Conservation (phyloP, 257 asterid genomes). For the Solanum rostratum region DNA sequence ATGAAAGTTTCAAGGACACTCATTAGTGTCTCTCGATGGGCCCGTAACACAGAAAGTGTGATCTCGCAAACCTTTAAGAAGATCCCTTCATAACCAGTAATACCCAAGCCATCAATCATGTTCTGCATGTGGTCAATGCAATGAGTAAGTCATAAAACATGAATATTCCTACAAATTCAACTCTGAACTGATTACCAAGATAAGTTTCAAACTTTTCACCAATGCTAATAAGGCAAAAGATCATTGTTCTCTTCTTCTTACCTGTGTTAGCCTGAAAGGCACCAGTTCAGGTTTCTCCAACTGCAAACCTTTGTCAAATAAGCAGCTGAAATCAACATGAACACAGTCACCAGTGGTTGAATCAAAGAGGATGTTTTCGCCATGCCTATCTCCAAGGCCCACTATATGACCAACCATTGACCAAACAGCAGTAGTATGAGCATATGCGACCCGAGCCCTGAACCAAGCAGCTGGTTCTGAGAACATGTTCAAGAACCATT, state of each 20-base stretch:
- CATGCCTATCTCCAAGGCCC: conserved; percentile 98
- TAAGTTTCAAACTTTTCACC: not conserved
- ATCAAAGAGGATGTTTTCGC: conserved; percentile 94
- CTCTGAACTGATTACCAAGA: not conserved
- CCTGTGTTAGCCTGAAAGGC: conserved; percentile 98
- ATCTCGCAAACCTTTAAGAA: conserved; percentile 85
- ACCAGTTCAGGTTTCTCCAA: conserved; percentile 96
- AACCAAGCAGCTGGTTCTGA: conserved; percentile 99
- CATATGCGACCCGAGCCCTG: conserved; percentile 88
- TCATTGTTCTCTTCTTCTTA: conserved; percentile 5
- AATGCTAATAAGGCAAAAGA: not conserved
- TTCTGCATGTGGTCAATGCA: conserved; percentile 32
- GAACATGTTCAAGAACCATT: conserved; percentile 88
- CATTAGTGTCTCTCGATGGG: conserved; percentile 89
- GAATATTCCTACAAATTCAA: not conserved
- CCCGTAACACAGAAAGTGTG: conserved; percentile 72
- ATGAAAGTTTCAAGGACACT: conserved; percentile 88
- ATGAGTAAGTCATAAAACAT: not conserved
- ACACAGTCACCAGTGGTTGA: conserved; percentile 97
- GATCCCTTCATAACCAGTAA: conserved; percentile 92
- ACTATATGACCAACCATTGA: conserved; percentile 99
- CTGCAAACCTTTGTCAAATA: conserved; percentile 93
- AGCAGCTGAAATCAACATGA: conserved; percentile 97
- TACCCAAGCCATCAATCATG: conserved; percentile 96
- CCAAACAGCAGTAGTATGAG: conserved; percentile 98